These are phyloP conservation scores for Metschnikowia lachancei DNA, from an alignment of 805 yeast genomes.

Conservation along the genomic window DNA sequence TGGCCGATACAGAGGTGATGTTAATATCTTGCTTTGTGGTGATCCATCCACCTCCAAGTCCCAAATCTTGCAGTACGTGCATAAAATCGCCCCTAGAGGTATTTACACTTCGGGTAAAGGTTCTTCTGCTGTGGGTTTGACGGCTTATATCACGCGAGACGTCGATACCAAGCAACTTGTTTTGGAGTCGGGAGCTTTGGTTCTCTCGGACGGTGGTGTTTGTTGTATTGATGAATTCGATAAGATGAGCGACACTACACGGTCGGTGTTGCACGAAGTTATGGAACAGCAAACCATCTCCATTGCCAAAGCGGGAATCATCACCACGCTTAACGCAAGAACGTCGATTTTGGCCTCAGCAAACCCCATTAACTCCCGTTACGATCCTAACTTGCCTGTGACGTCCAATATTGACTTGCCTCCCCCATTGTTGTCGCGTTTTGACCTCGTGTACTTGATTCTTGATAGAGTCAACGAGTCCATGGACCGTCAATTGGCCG, in stretches of 20 bases:
- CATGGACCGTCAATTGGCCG: slow-evolving; percentile 81
- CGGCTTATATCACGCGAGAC: slow-evolving; percentile 95
- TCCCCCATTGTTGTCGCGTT: slow-evolving; percentile 91
- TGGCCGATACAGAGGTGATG: slow-evolving; percentile 94
- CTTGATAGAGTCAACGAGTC: slow-evolving; percentile 89
- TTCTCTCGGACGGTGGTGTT: slow-evolving; percentile 94
- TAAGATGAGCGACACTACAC: slow-evolving; percentile 91
- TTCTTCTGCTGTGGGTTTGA: slow-evolving; percentile 97
- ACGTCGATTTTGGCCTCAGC: slow-evolving; percentile 96
- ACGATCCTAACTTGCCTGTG: slow-evolving; percentile 92
- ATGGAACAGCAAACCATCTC: slow-evolving; percentile 99
- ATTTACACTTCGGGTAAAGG: slow-evolving; percentile 98
- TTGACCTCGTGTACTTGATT: slow-evolving; percentile 89
- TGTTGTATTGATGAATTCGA: slow-evolving; percentile 99
- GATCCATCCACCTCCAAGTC: slow-evolving; percentile 98
- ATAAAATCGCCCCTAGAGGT: slow-evolving; percentile 96
- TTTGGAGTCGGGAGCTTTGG: slow-evolving; percentile 93
- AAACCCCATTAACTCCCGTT: slow-evolving; percentile 93
- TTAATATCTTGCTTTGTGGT: slow-evolving; percentile 88
- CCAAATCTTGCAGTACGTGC: slow-evolving; percentile 90
- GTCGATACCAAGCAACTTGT: slow-evolving; percentile 91
- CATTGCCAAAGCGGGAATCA: slow-evolving; percentile 97
- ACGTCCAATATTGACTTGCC: slow-evolving; percentile 95
- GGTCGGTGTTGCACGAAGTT: slow-evolving; percentile 95
- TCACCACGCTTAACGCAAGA: slow-evolving; percentile 93